Evolutionary conservation across 257 asterid species (phyloP), one percentile per base, ranked within the genome.

Genomic region (Solanum raphanifolium): DNA sequence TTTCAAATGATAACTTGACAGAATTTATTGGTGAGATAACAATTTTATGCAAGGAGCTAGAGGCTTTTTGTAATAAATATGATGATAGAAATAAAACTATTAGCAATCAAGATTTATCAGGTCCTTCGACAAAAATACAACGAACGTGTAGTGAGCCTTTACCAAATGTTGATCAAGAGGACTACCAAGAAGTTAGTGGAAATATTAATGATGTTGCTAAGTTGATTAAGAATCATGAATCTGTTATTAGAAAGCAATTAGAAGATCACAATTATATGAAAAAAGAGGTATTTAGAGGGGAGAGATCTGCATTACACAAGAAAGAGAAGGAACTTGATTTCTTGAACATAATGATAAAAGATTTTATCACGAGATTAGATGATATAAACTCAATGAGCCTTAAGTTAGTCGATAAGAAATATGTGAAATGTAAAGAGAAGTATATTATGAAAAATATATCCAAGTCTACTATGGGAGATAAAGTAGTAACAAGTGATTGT

Each of bases 201-300:
- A 87, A 86, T 83, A 46, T 46, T 46, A 87, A 86, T 60, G 87
- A 60, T 69, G 93, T 93, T 10, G 94, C 92, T n/a, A 89, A 89
- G 85, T 78, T 92, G 90, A 89, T 91, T 68, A 88, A 90, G 91
- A 93, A 87, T 89, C 94, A 92, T 5, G 93, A 94, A 88, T 87
- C 86, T 3, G 86, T 91, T 36, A 92, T 91, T 62, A 86, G 89
- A n/a, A 93, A 90, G 83, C 95, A 92, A 39, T 34, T 85, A 5
- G 85, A 89, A 58, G 91, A 87, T 32, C 79, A 85, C 87, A 82
- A 68, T 48, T 36, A 81, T 89, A 69, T 89, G 69, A 65, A 46
- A 36, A 76, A 75, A 75, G 93, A 90, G 46, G 83, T 85, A 20
- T 85, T 68, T 21, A 83, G 39, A 13, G 74, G 88, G 23, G 91